These are phyloP conservation scores for Entomortierella chlamydospora DNA, from an alignment of 192 early-diverging fungal species.

Conservation along the genomic window DNA sequence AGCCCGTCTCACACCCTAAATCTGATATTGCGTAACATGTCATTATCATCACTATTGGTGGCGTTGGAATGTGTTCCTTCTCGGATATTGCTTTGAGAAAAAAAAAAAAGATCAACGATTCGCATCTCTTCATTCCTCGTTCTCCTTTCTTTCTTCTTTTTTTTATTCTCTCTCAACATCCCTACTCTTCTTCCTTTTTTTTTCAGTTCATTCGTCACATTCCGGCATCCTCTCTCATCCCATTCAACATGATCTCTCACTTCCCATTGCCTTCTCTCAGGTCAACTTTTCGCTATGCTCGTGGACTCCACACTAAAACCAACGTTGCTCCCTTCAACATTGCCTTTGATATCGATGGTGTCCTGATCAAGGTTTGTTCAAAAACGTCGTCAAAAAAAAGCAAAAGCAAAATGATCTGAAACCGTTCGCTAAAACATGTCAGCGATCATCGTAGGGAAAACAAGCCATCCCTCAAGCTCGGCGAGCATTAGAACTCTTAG, in stretches of 20 bases:
- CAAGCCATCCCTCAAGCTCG: slow-evolving; percentile 73
- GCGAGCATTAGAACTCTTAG: slow-evolving; percentile 73
- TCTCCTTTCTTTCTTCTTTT: not conserved
- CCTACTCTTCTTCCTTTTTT: not conserved
- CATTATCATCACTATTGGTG: too few relatives aligned
- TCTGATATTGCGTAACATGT: too few relatives aligned
- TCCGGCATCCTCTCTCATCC: not conserved
- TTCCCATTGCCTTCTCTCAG: not conserved
- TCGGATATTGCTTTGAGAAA: too few relatives aligned
- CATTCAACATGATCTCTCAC: not conserved
- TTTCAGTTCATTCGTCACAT: not conserved
- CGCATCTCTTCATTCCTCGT: not conserved
- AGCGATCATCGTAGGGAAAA: slow-evolving; percentile 61
- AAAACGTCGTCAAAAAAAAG: too few relatives aligned
- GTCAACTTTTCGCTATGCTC: not conserved
- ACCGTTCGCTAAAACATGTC: too few relatives aligned
- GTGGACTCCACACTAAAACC: slow-evolving; percentile 9
- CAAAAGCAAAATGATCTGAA: too few relatives aligned
- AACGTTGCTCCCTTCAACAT: slow-evolving; percentile 42
- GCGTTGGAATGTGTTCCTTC: too few relatives aligned
- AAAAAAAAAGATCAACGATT: too few relatives aligned
- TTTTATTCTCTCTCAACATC: not conserved
- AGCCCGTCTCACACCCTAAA: too few relatives aligned
- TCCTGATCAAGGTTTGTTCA: slow-evolving; percentile 74
- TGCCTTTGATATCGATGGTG: slow-evolving; percentile 85